Conservation (phyloP, 1,284 basidiomycete genomes). For the Kwoniella shivajii region DNA sequence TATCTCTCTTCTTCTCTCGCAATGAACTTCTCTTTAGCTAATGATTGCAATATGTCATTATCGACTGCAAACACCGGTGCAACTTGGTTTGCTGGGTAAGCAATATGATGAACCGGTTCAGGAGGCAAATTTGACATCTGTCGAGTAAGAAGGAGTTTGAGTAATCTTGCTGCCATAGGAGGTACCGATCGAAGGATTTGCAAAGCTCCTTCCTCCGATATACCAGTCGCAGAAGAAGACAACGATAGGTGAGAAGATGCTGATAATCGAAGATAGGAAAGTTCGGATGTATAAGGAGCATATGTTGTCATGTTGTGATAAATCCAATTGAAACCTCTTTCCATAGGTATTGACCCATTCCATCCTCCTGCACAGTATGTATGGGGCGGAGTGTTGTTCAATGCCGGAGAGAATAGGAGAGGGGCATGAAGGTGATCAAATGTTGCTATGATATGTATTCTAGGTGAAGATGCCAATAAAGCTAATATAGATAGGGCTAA, state of each 20-base stretch:
- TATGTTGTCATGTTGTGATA: slow-evolving; percentile 88
- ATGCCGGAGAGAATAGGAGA: slow-evolving; percentile 63
- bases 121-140: slow-evolving; percentile 66
- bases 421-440: slow-evolving; percentile 82
- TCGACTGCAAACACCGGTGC: slow-evolving; percentile 52
- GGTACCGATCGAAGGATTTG: slow-evolving; percentile 86
- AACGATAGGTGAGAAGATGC: slow-evolving; percentile 31
- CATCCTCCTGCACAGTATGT: slow-evolving; percentile 19
- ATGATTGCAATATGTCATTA: slow-evolving; percentile 45
- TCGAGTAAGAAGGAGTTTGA: slow-evolving; percentile 65
- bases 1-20: slow-evolving; percentile 83
- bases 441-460: slow-evolving; percentile 77
- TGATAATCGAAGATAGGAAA: slow-evolving; percentile 55
- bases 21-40: slow-evolving; percentile 69
- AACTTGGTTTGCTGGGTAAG: slow-evolving; percentile 12
- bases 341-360: slow-evolving; percentile 23
- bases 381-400: slow-evolving; percentile 40
- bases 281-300: slow-evolving; percentile 75
- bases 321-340: slow-evolving; percentile 73
- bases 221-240: slow-evolving; percentile 45
- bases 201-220: slow-evolving; percentile 76
- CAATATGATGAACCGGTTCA: slow-evolving; percentile 25
- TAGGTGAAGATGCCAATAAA: slow-evolving; percentile 67
- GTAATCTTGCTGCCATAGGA: slow-evolving; percentile 77
- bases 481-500: slow-evolving; percentile 64